Evolutionary conservation across 257 asterid genomes (phyloP).

Genomic region (Ocimum tenuiflorum): DNA sequence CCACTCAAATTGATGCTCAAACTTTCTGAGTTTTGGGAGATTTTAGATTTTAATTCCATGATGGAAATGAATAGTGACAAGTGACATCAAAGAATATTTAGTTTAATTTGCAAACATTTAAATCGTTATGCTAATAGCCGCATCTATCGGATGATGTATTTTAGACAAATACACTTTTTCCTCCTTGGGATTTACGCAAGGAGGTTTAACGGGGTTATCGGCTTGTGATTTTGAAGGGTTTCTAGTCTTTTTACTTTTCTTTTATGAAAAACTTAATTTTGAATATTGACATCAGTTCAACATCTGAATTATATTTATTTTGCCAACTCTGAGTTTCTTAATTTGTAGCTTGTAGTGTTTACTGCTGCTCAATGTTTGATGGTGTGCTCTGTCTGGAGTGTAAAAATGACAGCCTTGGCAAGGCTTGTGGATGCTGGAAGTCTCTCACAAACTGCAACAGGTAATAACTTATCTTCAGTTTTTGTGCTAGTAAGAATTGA

Average conservation of each 20-base stretch:
- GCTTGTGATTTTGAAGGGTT: too few species aligned
- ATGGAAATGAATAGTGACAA: too few species aligned
- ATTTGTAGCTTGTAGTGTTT: slow-evolving; percentile 23
- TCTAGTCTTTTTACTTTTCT: too few species aligned
- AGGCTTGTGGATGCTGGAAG: slow-evolving; percentile 54
- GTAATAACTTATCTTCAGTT: slow-evolving; percentile 31
- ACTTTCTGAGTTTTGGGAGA: too few species aligned
- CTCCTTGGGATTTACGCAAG: too few species aligned
- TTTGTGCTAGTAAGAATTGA: not conserved
- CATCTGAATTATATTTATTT: not conserved
- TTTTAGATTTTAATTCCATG: slow-evolving; percentile 4
- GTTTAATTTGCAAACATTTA: too few species aligned
- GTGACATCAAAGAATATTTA: too few species aligned
- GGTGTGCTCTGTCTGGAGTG: slow-evolving; percentile 68
- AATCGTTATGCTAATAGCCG: too few species aligned
- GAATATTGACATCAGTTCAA: not conserved
- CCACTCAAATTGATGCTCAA: not conserved
- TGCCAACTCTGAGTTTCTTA: slow-evolving; percentile 5
- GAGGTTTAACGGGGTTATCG: too few species aligned
- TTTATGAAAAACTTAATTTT: too few species aligned
- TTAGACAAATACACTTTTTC: too few species aligned
- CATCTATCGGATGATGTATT: too few species aligned
- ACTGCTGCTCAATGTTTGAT: slow-evolving; percentile 33
- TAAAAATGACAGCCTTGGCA: slow-evolving; percentile 73
- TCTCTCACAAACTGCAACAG: slow-evolving; percentile 43